Percentiles rank a stretch among this genome's conserved stretches.
Evolutionary conservation across 768 basidiomycete genomes (phyloP).

Genomic region (Leccinum pellstonianum): DNA sequence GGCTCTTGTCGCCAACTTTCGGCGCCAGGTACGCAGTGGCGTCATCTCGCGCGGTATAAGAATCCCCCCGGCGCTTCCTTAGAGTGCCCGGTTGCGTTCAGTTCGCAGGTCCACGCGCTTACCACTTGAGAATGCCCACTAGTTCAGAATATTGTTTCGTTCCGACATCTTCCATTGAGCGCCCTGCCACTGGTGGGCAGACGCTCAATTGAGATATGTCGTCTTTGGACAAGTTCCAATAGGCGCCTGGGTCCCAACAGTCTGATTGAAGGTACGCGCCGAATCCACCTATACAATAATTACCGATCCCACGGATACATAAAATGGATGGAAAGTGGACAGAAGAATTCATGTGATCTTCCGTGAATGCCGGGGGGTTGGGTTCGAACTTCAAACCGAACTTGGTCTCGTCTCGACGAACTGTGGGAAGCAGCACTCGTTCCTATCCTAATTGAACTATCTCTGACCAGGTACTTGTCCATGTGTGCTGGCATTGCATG

Average conservation of each 20-base stretch:
- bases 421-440: neutral
- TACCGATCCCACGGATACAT: neutral
- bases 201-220: neutral
- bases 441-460: neutral
- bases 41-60: neutral
- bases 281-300: neutral
- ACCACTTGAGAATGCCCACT: too few relatives aligned
- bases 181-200: neutral
- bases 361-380: neutral
- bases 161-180: neutral
- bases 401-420: neutral
- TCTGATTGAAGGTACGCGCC: neutral
- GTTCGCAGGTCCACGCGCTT: too few relatives aligned
- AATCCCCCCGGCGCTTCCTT: neutral
- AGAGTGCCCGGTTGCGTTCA: too few relatives aligned
- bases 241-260: neutral
- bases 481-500: neutral
- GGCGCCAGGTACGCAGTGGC: neutral
- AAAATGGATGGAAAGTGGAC: neutral
- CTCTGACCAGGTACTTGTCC: neutral
- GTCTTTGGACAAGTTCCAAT: neutral
- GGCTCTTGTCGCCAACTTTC: neutral
- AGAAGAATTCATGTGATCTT: neutral
- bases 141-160: slow-evolving; percentile 1
- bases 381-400: neutral